These are phyloP conservation scores for Coemansia sp. DNA, from an alignment of 192 early-diverging fungal genomes.

Conservation along the genomic window DNA sequence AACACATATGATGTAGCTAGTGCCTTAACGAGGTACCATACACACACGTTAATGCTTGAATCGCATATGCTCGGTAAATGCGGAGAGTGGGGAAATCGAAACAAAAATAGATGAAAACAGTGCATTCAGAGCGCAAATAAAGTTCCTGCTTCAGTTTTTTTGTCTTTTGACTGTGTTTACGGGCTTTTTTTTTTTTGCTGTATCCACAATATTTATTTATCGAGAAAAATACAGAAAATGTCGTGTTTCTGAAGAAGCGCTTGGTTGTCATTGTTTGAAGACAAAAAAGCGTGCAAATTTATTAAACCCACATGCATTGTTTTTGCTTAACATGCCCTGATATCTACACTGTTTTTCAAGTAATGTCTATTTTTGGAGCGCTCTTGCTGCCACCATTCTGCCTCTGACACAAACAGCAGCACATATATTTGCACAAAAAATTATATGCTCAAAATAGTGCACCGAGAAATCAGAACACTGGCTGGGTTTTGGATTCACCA, in stretches of 20 bases:
- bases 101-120: background rate
- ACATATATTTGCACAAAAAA: background rate
- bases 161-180: background rate
- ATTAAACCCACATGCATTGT: background rate
- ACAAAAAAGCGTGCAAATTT: background rate
- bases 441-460: background rate
- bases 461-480: background rate
- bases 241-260: background rate
- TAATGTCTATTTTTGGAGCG: background rate
- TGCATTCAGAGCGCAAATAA: background rate
- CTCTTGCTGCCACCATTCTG: background rate
- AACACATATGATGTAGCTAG: conserved; percentile 1
- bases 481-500: background rate
- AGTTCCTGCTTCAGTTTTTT: background rate
- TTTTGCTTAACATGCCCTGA: background rate
- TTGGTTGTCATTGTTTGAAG: background rate
- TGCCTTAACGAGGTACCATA: background rate
- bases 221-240: background rate
- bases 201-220: background rate
- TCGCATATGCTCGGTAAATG: background rate
- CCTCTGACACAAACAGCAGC: background rate
- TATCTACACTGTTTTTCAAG: background rate
- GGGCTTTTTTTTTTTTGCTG: background rate
- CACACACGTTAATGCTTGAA: background rate
- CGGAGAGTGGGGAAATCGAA: background rate